These are phyloP conservation scores for Nicotiana attenuata DNA, from an alignment of 257 asterid species.

Conservation along the genomic window DNA sequence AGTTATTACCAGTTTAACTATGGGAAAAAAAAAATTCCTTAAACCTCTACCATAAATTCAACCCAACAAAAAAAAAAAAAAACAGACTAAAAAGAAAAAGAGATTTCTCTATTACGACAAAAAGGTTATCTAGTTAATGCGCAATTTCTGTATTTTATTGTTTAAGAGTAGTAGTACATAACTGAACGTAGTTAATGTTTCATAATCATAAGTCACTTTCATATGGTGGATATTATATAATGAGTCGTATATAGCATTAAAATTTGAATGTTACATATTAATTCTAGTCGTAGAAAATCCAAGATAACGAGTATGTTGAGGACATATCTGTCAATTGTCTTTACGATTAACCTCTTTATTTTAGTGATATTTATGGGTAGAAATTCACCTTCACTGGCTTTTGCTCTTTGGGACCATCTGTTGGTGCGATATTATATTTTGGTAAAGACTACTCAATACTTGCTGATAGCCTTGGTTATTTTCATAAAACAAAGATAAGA, in stretches of 20 bases:
- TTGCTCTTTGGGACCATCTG: neutral
- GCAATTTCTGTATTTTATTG: too few relatives aligned
- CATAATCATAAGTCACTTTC: neutral
- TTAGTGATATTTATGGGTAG: too few relatives aligned
- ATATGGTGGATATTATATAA: neutral
- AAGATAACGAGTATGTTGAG: neutral
- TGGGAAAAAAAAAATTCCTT: too few relatives aligned
- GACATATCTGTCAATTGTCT: neutral
- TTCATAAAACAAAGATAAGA: neutral
- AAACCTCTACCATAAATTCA: too few relatives aligned
- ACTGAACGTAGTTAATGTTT: neutral
- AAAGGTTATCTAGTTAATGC: too few relatives aligned
- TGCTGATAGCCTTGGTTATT: neutral
- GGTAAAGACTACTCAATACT: neutral
- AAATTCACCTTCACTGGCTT: neutral
- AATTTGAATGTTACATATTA: too few relatives aligned
- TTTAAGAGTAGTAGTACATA: neutral
- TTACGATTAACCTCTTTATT: neutral
- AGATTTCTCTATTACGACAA: too few relatives aligned
- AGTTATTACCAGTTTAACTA: too few relatives aligned
- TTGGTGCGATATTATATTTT: neutral
- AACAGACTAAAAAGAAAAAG: too few relatives aligned
- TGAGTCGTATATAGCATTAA: neutral
- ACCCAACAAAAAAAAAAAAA: too few relatives aligned
- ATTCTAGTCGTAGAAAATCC: neutral